phyloP scores from a whole-genome alignment of 2,329 filamentous ascomycete species.

The Endocalyx cinctus region DNA sequence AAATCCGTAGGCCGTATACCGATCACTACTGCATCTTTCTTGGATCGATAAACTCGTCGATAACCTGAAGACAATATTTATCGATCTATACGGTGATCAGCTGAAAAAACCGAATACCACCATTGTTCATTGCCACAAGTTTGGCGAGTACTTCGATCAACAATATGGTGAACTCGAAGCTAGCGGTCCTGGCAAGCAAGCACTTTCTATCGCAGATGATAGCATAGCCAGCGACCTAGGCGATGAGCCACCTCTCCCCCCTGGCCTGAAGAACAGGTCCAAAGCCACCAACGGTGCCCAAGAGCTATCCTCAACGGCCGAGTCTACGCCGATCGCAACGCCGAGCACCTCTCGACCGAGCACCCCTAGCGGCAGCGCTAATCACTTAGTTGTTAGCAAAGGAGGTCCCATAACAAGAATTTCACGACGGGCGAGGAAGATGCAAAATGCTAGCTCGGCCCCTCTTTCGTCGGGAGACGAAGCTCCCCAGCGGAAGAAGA shows the following conservation, averaged over 20 bases:
- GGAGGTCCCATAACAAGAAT: slow-evolving; percentile 69
- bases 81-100: slow-evolving; percentile 84
- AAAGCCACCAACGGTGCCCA: slow-evolving; percentile 29
- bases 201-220: slow-evolving; percentile 24
- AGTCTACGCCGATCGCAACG: slow-evolving; percentile 65
- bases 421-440: slow-evolving; percentile 73
- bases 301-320: slow-evolving; percentile 48
- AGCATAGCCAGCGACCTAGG: slow-evolving; percentile 29
- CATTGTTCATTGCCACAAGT: slow-evolving; percentile 70
- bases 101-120: slow-evolving; percentile 76
- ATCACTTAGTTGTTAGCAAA: slow-evolving; percentile 68
- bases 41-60: slow-evolving; percentile 98
- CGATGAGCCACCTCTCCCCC: slow-evolving; percentile 35
- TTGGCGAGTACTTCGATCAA: slow-evolving; percentile 92
- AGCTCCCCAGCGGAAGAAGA: slow-evolving; percentile 57
- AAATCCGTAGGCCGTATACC: slow-evolving; percentile 80
- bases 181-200: slow-evolving; percentile 30
- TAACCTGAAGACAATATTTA: slow-evolving; percentile 88
- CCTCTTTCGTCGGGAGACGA: slow-evolving; percentile 83
- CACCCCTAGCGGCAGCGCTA: slow-evolving; percentile 61
- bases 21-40: slow-evolving; percentile 87
- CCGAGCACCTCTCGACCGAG: slow-evolving; percentile 75
- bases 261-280: slow-evolving; percentile 37
- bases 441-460: slow-evolving; percentile 60
- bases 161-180: slow-evolving; percentile 78